A percentile compares a stretch with the other conserved stretches of the same genome.
These are phyloP conservation scores for Backusella mclennaniae DNA, from an alignment of 192 early-diverging fungal genomes.

Conservation along the genomic window DNA sequence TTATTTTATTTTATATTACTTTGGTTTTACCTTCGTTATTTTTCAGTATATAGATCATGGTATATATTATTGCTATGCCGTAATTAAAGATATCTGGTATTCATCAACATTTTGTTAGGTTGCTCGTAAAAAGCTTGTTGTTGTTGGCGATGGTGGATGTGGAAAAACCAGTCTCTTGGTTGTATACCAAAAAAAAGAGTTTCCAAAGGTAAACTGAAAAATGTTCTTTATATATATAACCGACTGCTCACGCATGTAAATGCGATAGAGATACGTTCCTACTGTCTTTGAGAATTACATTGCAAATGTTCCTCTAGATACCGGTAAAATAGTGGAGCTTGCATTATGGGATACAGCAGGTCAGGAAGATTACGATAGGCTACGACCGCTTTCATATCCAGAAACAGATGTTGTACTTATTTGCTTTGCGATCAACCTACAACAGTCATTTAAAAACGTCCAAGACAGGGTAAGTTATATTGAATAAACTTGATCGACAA, in stretches of 20 bases:
- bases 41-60: background rate
- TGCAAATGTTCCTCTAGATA: conserved; percentile 51
- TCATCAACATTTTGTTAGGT: conserved; percentile 7
- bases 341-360: conserved; percentile 77
- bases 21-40: background rate
- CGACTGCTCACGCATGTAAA: background rate
- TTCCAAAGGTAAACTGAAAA: conserved; percentile 70
- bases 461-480: conserved; percentile 58
- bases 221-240: background rate
- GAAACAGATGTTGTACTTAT: conserved; percentile 70
- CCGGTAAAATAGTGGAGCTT: conserved; percentile 56
- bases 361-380: conserved; percentile 72
- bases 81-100: background rate
- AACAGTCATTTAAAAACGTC: conserved; percentile 77
- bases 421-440: conserved; percentile 64
- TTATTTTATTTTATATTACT: background rate
- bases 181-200: conserved; percentile 67
- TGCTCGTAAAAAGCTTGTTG: conserved; percentile 66
- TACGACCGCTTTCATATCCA: conserved; percentile 68
- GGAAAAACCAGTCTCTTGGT: conserved; percentile 79
- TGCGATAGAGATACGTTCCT: conserved; percentile 59
- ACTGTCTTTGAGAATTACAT: conserved; percentile 78
- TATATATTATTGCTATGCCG: background rate
- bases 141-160: conserved; percentile 81
- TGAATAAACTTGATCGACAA: background rate